These are phyloP conservation scores for Ophiostoma piceae DNA, from an alignment of 2,329 filamentous ascomycete genomes.

Conservation along the genomic window DNA sequence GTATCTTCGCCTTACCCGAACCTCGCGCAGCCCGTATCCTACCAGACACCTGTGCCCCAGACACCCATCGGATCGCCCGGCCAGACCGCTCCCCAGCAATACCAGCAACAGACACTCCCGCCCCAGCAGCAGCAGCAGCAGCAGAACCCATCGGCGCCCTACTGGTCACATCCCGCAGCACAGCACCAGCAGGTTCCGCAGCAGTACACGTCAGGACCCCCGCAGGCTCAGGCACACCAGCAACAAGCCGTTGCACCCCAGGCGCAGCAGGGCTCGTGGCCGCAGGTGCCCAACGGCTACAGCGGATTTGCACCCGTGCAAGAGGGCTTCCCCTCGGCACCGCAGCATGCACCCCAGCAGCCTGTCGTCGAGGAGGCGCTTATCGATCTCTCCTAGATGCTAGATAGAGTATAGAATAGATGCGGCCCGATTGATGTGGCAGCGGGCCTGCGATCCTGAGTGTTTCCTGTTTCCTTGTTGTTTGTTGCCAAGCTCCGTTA, in stretches of 20 bases:
- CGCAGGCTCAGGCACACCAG: constrained; percentile 39
- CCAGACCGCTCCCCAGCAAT: constrained; percentile 35
- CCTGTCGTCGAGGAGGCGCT: constrained; percentile 67
- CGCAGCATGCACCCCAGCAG: constrained; percentile 55
- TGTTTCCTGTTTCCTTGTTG: neutral
- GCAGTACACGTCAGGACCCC: constrained; percentile 31
- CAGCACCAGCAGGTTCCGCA: constrained; percentile 39
- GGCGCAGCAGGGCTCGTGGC: constrained; percentile 27
- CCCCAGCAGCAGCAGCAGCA: constrained; percentile 12
- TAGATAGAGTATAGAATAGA: neutral
- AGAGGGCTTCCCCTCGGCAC: constrained; percentile 60
- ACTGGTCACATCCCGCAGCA: constrained; percentile 45
- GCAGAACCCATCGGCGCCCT: constrained; percentile 31
- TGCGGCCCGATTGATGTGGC: neutral
- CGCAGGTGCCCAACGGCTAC: constrained; percentile 38
- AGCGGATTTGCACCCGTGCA: constrained; percentile 51
- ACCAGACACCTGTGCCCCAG: neutral
- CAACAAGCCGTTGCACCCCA: constrained; percentile 31
- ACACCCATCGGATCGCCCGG: constrained; percentile 18
- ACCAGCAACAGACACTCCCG: constrained; percentile 30
- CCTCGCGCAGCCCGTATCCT: neutral
- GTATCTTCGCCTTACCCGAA: neutral
- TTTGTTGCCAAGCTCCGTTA: neutral
- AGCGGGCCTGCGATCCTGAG: neutral
- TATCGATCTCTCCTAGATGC: constrained; percentile 58